Evolutionary conservation across 495 filamentous ascomycete genomes (phyloP), one percentile per base, ranked within the genome.

Genomic region (Daldinia bambusicola): DNA sequence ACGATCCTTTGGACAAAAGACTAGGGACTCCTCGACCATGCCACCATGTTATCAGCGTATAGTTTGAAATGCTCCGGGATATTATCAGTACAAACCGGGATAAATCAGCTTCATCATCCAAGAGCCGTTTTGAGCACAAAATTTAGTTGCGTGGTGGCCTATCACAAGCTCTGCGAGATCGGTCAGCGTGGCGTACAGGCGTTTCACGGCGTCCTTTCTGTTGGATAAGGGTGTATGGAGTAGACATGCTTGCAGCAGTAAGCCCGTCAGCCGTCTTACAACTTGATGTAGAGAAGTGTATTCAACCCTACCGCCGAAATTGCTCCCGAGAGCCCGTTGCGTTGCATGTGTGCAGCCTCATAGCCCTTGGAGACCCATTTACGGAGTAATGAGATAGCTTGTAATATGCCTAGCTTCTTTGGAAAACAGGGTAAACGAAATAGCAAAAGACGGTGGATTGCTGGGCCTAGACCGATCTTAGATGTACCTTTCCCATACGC

Each of bases 151-250:
- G 60, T 48, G 57, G 61, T 62, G 61, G 66, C 70, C 61, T 73
- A 73, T 73, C 70, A 73, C 31, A 69, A 58, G 53, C 56, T 73
- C 57, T 69, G 70, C 70, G 70, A 73, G 70, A 69, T 73, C 70
- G 70, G 70, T 73, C 57, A 66, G 66, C 61, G 61, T 73, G 61
- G 51, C 57, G 66, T 73, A 61, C 55, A 34, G 65, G 7, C 20
- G 66, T 73, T 69, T 62, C 70, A 69, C 70, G 56, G 41, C 61
- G 36, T 56, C 45, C 30, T 40, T 32, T 32, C 51, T 51, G 45
- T 51, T 53, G 31, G 48, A 48, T 18, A 31, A 51, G 53, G 70
- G 60, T 51, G 61, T 66, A 60, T 55, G 52, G 68, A 57, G 56
- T 48, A 48, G 14, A n/a, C 56, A 56, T 66, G 55, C 55, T 55